Base-by-base conservation (phyloP, 2,329 filamentous ascomycete species). In the Verticillium zaregamsianum region DNA sequence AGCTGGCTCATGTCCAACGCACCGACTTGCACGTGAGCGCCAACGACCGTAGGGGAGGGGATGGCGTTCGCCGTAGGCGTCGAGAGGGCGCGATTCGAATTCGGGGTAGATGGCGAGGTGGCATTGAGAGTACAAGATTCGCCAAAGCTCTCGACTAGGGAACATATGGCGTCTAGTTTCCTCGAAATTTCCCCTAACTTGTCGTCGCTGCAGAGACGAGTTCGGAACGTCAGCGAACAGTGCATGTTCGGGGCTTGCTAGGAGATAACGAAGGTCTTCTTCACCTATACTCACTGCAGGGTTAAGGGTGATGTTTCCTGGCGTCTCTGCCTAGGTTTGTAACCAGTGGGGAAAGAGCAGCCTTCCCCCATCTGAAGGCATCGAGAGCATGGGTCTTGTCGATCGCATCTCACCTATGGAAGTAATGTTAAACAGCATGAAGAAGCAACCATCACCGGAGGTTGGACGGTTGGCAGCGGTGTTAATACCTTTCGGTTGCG, bases 121-220 rank as follows among this genome's bases (percentile, higher is more conserved):
- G 55, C 20, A 55, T 57, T 35, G 23, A 45, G n/a, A 17, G 49
- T 55, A 11, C 31, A 11, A 15, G 20, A 14, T 25, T 7, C 49
- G 23, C 15, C n/a, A 23, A 49, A 49, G n/a, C 40, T 35, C 20
- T 3, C 55, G 28, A 17, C n/a, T 25, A 37, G n/a, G 6, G 5
- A 59, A 40, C 3, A 61, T n/a, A 2, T 59, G 5, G 59, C 56
- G 23, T 65, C 52, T 0, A 63, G 49, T 31, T 61, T 64, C 15
- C 62, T 39, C 5, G 63, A 61, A 23, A 60, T 61, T 17, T n/a
- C 25, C 15, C 61, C 58, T 12, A 60, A 59, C 39, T 63, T 62
- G 23, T 28, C 52, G 6, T 63, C 55, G 12, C 61, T 61, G 33
- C 23, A 49, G 40, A n/a, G n/a, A 25, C 15, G 17, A 7, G 11